These are phyloP conservation scores for Agapanthus africanus DNA, from an alignment of 106 monocot species.

Conservation along the genomic window DNA sequence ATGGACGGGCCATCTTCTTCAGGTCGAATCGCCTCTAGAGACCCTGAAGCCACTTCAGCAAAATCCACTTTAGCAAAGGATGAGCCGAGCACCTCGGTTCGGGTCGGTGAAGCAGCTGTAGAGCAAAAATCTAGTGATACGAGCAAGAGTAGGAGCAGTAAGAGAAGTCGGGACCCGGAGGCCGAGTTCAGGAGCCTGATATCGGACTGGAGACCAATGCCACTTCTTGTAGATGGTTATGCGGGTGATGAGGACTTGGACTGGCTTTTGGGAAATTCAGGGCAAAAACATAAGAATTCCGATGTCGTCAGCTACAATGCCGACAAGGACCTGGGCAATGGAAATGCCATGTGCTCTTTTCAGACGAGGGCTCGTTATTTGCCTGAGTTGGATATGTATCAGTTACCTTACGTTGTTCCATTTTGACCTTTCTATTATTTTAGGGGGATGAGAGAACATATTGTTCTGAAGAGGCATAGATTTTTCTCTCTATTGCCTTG, in stretches of 20 bases:
- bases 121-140: background rate
- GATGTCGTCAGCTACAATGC: background rate
- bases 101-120: background rate
- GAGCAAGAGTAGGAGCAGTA: conserved; percentile 3
- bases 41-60: background rate
- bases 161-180: conserved; percentile 11
- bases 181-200: conserved; percentile 25
- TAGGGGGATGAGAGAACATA: no score
- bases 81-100: conserved; percentile 30
- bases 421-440: conserved; percentile 28
- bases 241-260: conserved; percentile 5
- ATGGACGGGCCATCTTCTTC: background rate
- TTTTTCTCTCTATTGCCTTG: no score
- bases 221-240: background rate
- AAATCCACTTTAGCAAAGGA: no score
- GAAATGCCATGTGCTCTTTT: background rate
- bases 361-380: conserved; percentile 34
- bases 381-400: conserved; percentile 28
- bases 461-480: no score
- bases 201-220: conserved; percentile 27
- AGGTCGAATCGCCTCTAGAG: background rate
- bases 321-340: background rate
- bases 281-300: background rate
- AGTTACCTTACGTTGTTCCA: conserved; percentile 44
- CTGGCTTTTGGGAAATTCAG: conserved; percentile 23